Percentiles rank a stretch among this genome's conserved stretches.
phyloP scores from a whole-genome alignment of 768 basidiomycete genomes.

The Calocera viscosa region DNA sequence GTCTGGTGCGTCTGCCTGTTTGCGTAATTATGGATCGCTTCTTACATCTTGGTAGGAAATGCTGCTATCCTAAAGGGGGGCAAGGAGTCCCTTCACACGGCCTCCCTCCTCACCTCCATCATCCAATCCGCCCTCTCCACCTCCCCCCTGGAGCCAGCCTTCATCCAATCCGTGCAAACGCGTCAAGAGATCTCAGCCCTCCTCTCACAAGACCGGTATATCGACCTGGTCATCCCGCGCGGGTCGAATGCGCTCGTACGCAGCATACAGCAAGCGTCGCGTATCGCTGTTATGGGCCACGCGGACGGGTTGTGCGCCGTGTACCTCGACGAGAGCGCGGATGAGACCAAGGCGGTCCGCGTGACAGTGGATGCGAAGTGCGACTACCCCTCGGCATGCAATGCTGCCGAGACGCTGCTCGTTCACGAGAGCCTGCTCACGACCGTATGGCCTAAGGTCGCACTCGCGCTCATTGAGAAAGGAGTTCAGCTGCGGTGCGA shows the following conservation, averaged over 20 bases:
- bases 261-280: conserved; percentile 76
- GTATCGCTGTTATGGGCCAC: conserved; percentile 98
- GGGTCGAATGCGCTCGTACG: conserved; percentile 84
- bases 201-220: conserved; percentile 76
- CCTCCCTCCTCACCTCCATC: conserved; percentile 58
- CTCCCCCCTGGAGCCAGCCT: conserved; percentile 61
- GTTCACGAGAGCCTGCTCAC: conserved; percentile 61
- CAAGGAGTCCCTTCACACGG: conserved; percentile 81
- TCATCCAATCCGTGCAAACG: conserved; percentile 86
- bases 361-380: conserved; percentile 84
- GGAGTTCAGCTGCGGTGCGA: conserved; percentile 77
- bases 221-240: conserved; percentile 92
- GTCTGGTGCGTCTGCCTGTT: conserved; percentile 50
- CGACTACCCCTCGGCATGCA: conserved; percentile 93
- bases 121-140: conserved; percentile 65
- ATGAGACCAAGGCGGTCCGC: conserved; percentile 63
- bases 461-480: conserved; percentile 51
- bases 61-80: conserved; percentile 96
- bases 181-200: conserved; percentile 81
- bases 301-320: conserved; percentile 91
- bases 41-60: conserved; percentile 48
- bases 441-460: conserved; percentile 73
- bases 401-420: conserved; percentile 79
- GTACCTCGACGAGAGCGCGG: conserved; percentile 75
- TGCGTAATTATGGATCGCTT: conserved; percentile 2